Evolutionary conservation across 1,284 basidiomycete species (phyloP), one percentile per base, ranked within the genome.

Genomic region (Fomitopsis betulina): DNA sequence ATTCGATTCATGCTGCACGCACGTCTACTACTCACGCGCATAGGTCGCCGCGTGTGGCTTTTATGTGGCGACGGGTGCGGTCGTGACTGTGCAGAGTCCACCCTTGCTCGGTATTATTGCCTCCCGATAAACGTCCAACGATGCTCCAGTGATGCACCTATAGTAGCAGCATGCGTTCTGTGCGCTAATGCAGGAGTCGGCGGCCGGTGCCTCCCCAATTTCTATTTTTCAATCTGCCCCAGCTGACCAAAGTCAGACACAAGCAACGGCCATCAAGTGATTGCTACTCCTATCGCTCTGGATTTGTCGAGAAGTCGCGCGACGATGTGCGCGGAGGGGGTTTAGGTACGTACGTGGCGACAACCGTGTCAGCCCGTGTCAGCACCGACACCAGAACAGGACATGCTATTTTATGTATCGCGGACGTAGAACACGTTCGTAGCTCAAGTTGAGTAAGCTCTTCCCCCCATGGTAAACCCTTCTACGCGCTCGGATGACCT

Each of bases 301-400:
- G 33, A 35, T 25, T 45, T 15, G 45, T 47, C 45, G 45, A 47
- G 45, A 30, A 47, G 9, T 15, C 13, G 42, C 21, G 49, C 12
- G 7, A n/a, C 49, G 15, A 19, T 27, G 32, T 23, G 33, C 19
- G 30, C 33, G n/a, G 8, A 13, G 32, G 27, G 27, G 27, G 27
- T 2, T 27, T 7, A 47, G 25, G 45, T 21, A 25, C 45, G 8
- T 25, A 30, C 19, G 19, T 19, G 27, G 12, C 17, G 47, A 21
- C 27, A 8, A 32, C 35, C 35, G 35, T 37, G 35, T 37, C 35
- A 40, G 53, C 9, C 10, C 55, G 55, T 56, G 55, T 50, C 35
- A 35, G 37, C 30, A n/a, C 21, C 30, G 32, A 38, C 51, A 38
- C 58, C 55, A 35, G 33, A 59, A 45, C 35, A 49, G 58, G 58